Evolutionary conservation across 208 protist species (phyloP).

Genomic region (Trypanosoma platydactyli): DNA sequence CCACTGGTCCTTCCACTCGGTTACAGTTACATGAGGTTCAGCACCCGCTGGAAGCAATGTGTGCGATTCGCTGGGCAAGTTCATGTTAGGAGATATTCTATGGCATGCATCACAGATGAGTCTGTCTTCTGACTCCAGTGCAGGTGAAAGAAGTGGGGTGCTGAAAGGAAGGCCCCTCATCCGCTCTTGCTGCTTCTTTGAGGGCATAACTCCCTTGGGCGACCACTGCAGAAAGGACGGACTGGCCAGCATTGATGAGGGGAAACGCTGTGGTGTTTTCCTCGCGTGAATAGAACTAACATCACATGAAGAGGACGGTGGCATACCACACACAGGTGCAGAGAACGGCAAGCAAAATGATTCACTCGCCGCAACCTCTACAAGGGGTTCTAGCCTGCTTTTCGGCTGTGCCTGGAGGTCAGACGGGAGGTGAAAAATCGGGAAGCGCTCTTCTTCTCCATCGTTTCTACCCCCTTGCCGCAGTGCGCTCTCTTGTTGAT

Average conservation of each 20-base stretch:
- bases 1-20: background rate
- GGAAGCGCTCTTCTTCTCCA: conserved; percentile 6
- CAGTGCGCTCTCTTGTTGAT: background rate
- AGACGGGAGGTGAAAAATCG: conserved; percentile 6
- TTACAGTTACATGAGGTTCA: background rate
- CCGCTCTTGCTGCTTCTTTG: background rate
- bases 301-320: conserved; percentile 3
- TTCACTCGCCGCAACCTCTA: conserved; percentile 15
- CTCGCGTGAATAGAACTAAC: conserved; percentile 24
- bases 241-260: conserved; percentile 6
- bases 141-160: conserved; percentile 5
- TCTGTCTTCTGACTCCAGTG: background rate
- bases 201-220: background rate
- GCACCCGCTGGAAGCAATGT: background rate
- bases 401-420: background rate
- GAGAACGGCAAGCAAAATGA: conserved; percentile 4
- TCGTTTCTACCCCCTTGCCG: background rate
- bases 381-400: background rate
- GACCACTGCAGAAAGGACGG: conserved; percentile 5
- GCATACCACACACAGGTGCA: background rate
- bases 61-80: background rate
- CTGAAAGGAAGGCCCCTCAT: background rate
- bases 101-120: background rate
- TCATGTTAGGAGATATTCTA: background rate
- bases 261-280: conserved; percentile 15